Percentiles rank a stretch among this genome's conserved stretches.
Conservation (phyloP, 2,329 filamentous ascomycete species). For the Stagonosporopsis rhizophila region DNA sequence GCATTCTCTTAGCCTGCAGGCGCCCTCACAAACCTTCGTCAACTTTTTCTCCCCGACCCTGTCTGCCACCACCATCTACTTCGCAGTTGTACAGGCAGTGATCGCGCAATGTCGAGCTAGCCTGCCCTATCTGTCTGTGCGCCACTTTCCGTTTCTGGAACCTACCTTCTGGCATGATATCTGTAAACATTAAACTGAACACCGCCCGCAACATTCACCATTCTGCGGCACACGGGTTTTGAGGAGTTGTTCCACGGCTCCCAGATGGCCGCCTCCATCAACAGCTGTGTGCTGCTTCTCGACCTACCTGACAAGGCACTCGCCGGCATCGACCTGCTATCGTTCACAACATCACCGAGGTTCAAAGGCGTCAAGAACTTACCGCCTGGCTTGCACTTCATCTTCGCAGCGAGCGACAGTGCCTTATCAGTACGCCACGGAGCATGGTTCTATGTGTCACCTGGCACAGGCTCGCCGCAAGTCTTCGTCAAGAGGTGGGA, state of each 20-base stretch:
- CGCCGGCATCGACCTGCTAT: slow-evolving; percentile 64
- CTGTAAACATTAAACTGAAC: background rate
- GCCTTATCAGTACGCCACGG: slow-evolving; percentile 68
- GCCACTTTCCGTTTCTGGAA: slow-evolving; percentile 24
- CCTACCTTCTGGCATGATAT: slow-evolving; percentile 19
- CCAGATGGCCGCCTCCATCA: slow-evolving; percentile 44
- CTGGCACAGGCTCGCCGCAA: slow-evolving; percentile 45
- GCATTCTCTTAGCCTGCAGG: slow-evolving; percentile 16
- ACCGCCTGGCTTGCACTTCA: slow-evolving; percentile 65
- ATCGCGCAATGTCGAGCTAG: slow-evolving; percentile 13
- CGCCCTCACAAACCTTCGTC: background rate
- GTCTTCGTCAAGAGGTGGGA: slow-evolving; percentile 67
- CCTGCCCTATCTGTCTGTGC: slow-evolving; percentile 9
- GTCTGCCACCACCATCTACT: background rate
- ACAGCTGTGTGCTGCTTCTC: slow-evolving; percentile 52
- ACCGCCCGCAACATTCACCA: slow-evolving; percentile 28
- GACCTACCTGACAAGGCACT: slow-evolving; percentile 55
- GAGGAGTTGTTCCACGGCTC: slow-evolving; percentile 45
- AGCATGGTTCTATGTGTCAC: slow-evolving; percentile 64
- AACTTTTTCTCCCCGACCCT: background rate
- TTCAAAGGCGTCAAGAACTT: slow-evolving; percentile 68
- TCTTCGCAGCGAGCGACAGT: slow-evolving; percentile 65
- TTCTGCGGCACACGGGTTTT: slow-evolving; percentile 45
- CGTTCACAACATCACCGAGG: slow-evolving; percentile 67
- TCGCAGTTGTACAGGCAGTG: background rate